These are phyloP conservation scores for Tylopilus vinaceipallidus DNA, from an alignment of 768 basidiomycete species.

Conservation along the genomic window DNA sequence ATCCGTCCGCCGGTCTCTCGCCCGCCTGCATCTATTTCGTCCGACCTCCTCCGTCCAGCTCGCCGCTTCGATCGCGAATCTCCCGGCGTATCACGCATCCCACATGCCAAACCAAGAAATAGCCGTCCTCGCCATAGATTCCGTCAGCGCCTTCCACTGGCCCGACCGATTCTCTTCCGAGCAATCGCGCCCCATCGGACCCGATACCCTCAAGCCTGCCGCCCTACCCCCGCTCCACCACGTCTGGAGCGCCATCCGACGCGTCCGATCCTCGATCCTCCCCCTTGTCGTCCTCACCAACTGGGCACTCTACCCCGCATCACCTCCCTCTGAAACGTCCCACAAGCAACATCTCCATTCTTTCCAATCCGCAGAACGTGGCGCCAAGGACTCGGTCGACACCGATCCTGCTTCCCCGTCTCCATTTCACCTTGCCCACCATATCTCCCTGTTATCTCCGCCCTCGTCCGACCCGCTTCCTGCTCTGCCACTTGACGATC, in stretches of 20 bases:
- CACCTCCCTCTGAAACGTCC: constrained; percentile 24
- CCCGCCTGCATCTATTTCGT: constrained; percentile 63
- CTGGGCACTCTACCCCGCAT: constrained; percentile 48
- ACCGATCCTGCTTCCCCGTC: constrained; percentile 17
- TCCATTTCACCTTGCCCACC: constrained; percentile 36
- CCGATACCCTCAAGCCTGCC: constrained; percentile 7
- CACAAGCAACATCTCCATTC: constrained; percentile 55
- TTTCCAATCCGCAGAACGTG: constrained; percentile 31
- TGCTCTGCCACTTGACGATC: constrained; percentile 15
- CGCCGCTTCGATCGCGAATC: constrained; percentile 58
- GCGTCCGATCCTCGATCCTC: constrained; percentile 46
- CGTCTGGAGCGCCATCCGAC: constrained; percentile 47
- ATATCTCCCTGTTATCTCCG: constrained; percentile 37
- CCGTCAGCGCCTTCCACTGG: constrained; percentile 78
- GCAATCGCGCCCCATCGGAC: constrained; percentile 37
- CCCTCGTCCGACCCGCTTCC: constrained; percentile 12
- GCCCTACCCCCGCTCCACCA: constrained; percentile 39
- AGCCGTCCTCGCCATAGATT: constrained; percentile 71
- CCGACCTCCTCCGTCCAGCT: constrained; percentile 69
- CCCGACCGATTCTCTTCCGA: constrained; percentile 65
- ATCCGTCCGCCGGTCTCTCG: constrained; percentile 41
- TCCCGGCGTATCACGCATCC: constrained; percentile 52
- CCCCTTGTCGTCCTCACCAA: constrained; percentile 58
- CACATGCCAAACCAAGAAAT: constrained; percentile 54
- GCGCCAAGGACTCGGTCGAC: constrained; percentile 9